Evolutionary conservation across 2,329 filamentous ascomycete species (phyloP), one percentile per base, ranked within the genome.

Genomic region (Juglanconis sp.): DNA sequence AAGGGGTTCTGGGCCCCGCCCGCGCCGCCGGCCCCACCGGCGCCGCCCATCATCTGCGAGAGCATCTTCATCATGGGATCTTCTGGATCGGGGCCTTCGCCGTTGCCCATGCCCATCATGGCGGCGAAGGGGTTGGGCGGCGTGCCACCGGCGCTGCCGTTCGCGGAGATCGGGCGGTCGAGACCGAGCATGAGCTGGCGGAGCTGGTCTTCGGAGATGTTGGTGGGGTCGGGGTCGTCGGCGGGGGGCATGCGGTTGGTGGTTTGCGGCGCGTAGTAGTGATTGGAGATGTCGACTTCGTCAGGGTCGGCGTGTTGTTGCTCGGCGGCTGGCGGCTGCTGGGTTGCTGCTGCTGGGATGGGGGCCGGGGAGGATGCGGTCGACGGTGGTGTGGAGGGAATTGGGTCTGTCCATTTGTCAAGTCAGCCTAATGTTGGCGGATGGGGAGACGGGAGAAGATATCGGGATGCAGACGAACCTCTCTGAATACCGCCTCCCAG

Each of bases 271-370:
- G 81, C 74, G 73, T 89, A 90, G 73, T 82, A 87, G 74, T 90
- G 88, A 65, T 88, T 76, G n/a, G 88, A 90, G 66, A 94, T 92
- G 71, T 93, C 90, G 64, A 91, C 82, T 72, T 92, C 90, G 5
- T 87, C 89, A 5, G 90, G 90, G 68, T 91, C 88, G 59, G 80
- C 85, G 67, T 82, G 75, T 34, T 72, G 70, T 30, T 72, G 65
- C 34, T 69, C 55, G 7, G 70, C 47, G 44, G 68, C 53, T 46
- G 74, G 67, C 70, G 15, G 73, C 66, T 72, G 65, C 35, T 69
- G 53, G 7, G 70, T 46, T 42, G 68, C 55, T 46, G 74, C 67
- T 70, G n/a, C 73, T 66, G 34, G 74, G 66, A 30, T 66, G 44
- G 72, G 64, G 10, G 72, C 59, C 47, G 69, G 66, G 32, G 71